Evolutionary conservation across 2,329 filamentous ascomycete genomes (phyloP).

Genomic region (Aspergillus novoparasiticus): DNA sequence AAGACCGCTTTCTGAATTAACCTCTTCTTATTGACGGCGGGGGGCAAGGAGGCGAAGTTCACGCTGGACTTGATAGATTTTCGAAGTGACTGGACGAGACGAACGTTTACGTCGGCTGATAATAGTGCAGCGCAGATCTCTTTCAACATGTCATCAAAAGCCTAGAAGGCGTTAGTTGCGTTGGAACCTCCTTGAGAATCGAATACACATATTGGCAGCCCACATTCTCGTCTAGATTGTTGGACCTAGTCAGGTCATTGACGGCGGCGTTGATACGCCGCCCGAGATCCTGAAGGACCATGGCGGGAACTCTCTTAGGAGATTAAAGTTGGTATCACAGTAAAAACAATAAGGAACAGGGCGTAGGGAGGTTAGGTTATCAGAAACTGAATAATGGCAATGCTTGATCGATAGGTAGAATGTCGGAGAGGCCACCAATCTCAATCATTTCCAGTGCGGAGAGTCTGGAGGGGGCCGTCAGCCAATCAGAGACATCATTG

Average conservation of each 20-base stretch:
- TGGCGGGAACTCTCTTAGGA: constrained; percentile 45
- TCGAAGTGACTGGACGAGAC: constrained; percentile 84
- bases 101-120: constrained; percentile 96
- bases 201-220: constrained; percentile 10
- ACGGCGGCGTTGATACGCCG: constrained; percentile 98
- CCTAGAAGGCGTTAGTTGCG: constrained; percentile 53
- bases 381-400: neutral
- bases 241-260: constrained; percentile 86
- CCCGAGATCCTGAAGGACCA: constrained; percentile 99
- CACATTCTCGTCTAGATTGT: constrained; percentile 95
- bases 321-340: neutral
- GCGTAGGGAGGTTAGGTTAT: neutral
- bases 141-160: constrained; percentile 97
- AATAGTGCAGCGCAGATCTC: constrained; percentile 95
- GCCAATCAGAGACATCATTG: constrained; percentile 36
- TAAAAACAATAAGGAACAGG: neutral
- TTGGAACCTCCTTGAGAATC: constrained; percentile 9
- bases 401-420: constrained; percentile 6
- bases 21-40: constrained; percentile 96
- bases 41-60: constrained; percentile 91
- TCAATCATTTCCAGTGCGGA: constrained; percentile 27
- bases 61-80: constrained; percentile 90
- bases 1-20: constrained; percentile 98
- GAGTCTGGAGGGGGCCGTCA: constrained; percentile 14
- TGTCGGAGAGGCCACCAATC: constrained; percentile 20